These are phyloP conservation scores for Lactifluus echinatus DNA, from an alignment of 768 basidiomycete species.

Conservation along the genomic window DNA sequence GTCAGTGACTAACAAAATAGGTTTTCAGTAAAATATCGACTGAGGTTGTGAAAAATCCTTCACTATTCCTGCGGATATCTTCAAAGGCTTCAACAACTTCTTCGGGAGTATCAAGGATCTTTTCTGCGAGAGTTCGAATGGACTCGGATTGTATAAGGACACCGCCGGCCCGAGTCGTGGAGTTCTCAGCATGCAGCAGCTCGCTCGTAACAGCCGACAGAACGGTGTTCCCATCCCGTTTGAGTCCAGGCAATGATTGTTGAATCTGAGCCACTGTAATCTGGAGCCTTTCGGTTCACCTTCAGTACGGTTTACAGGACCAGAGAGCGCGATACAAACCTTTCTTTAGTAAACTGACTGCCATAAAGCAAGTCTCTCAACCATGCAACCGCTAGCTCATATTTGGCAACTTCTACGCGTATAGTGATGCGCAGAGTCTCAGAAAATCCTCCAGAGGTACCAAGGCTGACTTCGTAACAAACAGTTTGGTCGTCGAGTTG, in stretches of 20 bases:
- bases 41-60: constrained; percentile 26
- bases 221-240: constrained; percentile 81
- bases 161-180: constrained; percentile 57
- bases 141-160: constrained; percentile 73
- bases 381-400: constrained; percentile 81
- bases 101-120: constrained; percentile 65
- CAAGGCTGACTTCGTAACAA: constrained; percentile 67
- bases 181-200: constrained; percentile 57
- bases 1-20: constrained; percentile 52
- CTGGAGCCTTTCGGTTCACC: constrained; percentile 47
- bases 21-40: background rate
- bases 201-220: constrained; percentile 61
- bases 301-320: background rate
- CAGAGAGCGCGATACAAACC: constrained; percentile 34
- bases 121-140: constrained; percentile 61
- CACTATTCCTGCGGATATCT: constrained; percentile 58
- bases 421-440: constrained; percentile 70
- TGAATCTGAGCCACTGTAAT: constrained; percentile 82
- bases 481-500: constrained; percentile 88
- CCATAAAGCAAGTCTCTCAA: constrained; percentile 72
- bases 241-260: constrained; percentile 84
- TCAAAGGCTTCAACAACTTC: constrained; percentile 68
- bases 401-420: constrained; percentile 75
- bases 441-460: constrained; percentile 51
- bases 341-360: constrained; percentile 67